Base-by-base conservation (phyloP, 768 basidiomycete genomes). In the Mycena crocata region DNA sequence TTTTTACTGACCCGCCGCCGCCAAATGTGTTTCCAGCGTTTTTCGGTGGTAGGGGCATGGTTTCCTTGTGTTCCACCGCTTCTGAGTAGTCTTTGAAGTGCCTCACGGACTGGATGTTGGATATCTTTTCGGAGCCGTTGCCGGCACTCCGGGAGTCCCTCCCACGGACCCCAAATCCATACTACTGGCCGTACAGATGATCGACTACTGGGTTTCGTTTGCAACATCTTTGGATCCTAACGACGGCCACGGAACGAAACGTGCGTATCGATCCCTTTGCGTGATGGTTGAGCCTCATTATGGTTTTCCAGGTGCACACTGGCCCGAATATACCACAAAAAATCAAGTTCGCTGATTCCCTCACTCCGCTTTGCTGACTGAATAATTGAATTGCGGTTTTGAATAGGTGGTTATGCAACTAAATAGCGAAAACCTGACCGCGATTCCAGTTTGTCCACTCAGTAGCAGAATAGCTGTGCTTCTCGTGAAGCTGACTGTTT, bases 201-300 rank as follows among this genome's bases (percentile, higher is more conserved):
- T 49, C 46, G 48, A 49, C 48, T 49, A 49, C 30, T 49, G 48
- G 48, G 5, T 49, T 31, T 49, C 48, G 14, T 49, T 49, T 19
- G 19, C 28, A 21, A 49, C 48, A 3, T 31, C 48, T 8, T 32
- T 49, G 48, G 48, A 49, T n/a, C 48, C 48, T 15, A 49, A 49
- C 30, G 48, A 49, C 30, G 48, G 30, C 5, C 26, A 14, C 3
- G 48, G 48, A 3, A 19, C 28, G 14, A 21, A 30, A 31, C 28
- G 48, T 49, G 21, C 3, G 48, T 30, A 26, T 10, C 26, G 3
- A 7, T 4, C 30, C 19, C 26, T 21, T 7, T 17, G 3, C 30
- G 12, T 19, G 12, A 2, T 21, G 30, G 5, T 7, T 6, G 26
- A 8, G 21, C 6, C 44, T 30, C 9, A 49, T 49, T 21, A 49